A percentile compares a stretch with the other conserved stretches of the same genome.
Conservation (phyloP, 2,329 filamentous ascomycete species). For the Beauveria asiatica region DNA sequence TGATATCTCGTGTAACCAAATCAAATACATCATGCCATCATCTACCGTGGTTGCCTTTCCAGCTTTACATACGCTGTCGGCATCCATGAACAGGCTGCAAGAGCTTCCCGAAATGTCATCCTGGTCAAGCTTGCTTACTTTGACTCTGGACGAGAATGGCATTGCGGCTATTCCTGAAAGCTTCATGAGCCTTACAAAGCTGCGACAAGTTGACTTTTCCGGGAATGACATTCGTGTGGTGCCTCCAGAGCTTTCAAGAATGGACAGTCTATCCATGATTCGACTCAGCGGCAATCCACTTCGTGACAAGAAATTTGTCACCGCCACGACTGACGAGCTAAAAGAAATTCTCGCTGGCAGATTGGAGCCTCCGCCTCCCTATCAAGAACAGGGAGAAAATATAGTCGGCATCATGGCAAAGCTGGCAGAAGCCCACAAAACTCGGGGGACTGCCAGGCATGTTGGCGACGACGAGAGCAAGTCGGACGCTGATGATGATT, state of each 20-base stretch:
- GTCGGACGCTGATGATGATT: conserved; percentile 45
- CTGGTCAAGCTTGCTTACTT: conserved; percentile 64
- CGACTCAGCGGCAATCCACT: conserved; percentile 84
- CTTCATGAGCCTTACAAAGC: conserved; percentile 55
- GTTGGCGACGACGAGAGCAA: conserved; percentile 31
- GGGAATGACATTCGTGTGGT: conserved; percentile 74
- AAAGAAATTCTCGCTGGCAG: conserved; percentile 64
- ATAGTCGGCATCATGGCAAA: conserved; percentile 17
- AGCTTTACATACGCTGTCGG: conserved; percentile 60
- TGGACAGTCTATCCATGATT: conserved; percentile 69
- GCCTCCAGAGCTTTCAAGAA: conserved; percentile 67
- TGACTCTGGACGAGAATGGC: conserved; percentile 75
- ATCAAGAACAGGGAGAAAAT: conserved; percentile 23
- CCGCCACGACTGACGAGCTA: conserved; percentile 70
- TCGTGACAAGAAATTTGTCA: conserved; percentile 76
- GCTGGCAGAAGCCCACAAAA: conserved; percentile 25
- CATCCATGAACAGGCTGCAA: conserved; percentile 75
- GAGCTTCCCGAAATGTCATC: conserved; percentile 63
- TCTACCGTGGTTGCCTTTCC: conserved; percentile 53
- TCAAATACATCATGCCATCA: conserved; percentile 45
- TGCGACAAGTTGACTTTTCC: conserved; percentile 74
- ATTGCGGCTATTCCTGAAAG: conserved; percentile 68
- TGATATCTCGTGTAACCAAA: conserved; percentile 68
- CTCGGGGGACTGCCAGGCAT: conserved; percentile 4
- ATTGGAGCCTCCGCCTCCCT: conserved; percentile 48